Conservation (phyloP, 169 alveolate genomes). For the Plasmodium inui region DNA sequence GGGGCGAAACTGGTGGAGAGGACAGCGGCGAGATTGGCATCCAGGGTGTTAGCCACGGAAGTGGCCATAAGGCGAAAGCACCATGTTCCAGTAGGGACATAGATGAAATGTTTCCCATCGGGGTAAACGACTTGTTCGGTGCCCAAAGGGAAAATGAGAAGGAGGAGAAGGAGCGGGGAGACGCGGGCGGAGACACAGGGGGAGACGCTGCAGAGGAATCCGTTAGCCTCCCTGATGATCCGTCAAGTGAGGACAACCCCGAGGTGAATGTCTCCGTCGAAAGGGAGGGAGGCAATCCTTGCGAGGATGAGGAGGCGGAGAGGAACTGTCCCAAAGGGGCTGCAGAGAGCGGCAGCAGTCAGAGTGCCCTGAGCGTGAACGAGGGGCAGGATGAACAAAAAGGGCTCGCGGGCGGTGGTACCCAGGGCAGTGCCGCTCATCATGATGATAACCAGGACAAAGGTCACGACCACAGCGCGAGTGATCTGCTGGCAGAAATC, state of each 20-base stretch:
- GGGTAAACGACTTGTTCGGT: not conserved
- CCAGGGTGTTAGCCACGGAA: not conserved
- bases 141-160: not conserved
- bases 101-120: not conserved
- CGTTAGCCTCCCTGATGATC: not conserved
- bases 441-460: not conserved
- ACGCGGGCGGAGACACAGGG: not conserved
- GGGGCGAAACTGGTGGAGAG: not conserved
- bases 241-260: not conserved
- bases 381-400: conserved; percentile 1
- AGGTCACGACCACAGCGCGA: not conserved
- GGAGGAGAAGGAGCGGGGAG: not conserved
- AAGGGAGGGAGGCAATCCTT: not conserved
- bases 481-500: not conserved
- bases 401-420: not conserved
- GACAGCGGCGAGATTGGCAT: not conserved
- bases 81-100: not conserved
- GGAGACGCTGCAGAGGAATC: not conserved
- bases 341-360: not conserved
- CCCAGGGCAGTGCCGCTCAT: not conserved
- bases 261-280: not conserved
- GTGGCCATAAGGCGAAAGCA: not conserved
- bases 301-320: not conserved
- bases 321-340: not conserved
- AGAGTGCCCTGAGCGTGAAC: not conserved